These are phyloP conservation scores for Zea luxurians DNA, from an alignment of 176 grass and related monocot species.

Conservation along the genomic window DNA sequence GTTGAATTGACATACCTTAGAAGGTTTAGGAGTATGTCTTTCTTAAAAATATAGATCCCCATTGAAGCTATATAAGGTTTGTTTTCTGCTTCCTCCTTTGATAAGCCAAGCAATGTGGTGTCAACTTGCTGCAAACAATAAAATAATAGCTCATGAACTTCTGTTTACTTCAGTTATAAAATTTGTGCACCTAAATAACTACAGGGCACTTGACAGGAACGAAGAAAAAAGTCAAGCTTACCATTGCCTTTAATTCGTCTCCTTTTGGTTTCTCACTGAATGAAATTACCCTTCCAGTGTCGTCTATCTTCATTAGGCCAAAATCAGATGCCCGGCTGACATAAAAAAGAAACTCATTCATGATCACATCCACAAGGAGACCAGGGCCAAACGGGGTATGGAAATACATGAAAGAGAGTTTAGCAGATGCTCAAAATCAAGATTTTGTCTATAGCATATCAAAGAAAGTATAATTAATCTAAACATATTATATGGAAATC, in stretches of 20 bases:
- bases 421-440: constrained; percentile 7
- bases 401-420: constrained; percentile 14
- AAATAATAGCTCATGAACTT: neutral
- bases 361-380: neutral
- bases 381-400: neutral
- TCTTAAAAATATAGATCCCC: constrained; percentile 86
- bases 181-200: neutral
- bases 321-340: constrained; percentile 90
- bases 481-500: neutral
- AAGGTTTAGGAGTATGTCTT: constrained; percentile 90
- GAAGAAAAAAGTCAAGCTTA: constrained; percentile 33
- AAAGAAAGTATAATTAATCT: neutral
- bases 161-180: constrained; percentile 6
- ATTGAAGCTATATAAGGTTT: constrained; percentile 97
- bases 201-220: neutral
- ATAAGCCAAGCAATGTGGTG: constrained; percentile 74
- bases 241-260: constrained; percentile 80
- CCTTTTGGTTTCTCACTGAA: constrained; percentile 95
- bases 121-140: constrained; percentile 64
- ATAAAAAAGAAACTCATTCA: constrained; percentile 39
- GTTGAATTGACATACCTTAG: constrained; percentile 66
- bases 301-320: constrained; percentile 86
- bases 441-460: neutral
- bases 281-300: constrained; percentile 69
- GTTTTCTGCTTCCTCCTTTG: constrained; percentile 67